Percentiles rank a stretch among this genome's conserved stretches.
Conservation (phyloP, 2,329 filamentous ascomycete species). For the Penicillium sp. region DNA sequence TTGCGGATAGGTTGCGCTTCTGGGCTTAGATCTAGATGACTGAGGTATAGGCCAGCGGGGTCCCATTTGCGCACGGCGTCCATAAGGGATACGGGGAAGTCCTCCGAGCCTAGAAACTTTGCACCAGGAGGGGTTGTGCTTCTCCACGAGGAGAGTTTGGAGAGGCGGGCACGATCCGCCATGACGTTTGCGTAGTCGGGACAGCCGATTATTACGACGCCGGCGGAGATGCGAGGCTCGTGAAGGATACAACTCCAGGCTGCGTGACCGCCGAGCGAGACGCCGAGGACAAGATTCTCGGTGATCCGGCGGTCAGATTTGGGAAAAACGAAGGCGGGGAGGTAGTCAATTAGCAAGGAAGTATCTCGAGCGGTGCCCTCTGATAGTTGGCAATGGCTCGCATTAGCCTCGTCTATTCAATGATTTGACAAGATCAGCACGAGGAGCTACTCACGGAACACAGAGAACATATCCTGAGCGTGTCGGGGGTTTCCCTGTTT, state of each 20-base stretch:
- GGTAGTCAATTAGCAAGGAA: conserved; percentile 73
- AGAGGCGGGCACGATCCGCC: conserved; percentile 74
- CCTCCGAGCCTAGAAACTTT: conserved; percentile 74
- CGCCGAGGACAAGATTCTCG: conserved; percentile 76
- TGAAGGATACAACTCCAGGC: conserved; percentile 82
- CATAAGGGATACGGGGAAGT: conserved; percentile 75
- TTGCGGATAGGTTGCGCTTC: conserved; percentile 34
- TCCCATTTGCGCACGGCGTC: conserved; percentile 69
- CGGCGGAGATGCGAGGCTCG: conserved; percentile 78
- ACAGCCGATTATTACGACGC: conserved; percentile 82
- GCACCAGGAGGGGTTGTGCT: conserved; percentile 59
- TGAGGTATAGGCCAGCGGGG: conserved; percentile 75
- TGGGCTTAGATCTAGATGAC: conserved; percentile 42
- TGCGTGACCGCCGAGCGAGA: conserved; percentile 85
- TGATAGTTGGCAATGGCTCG: conserved; percentile 25
- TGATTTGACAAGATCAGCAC: not conserved
- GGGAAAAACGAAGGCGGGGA: conserved; percentile 75
- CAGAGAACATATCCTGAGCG: conserved; percentile 89
- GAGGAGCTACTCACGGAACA: conserved; percentile 61
- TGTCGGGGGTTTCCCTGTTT: conserved; percentile 76
- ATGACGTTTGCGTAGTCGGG: conserved; percentile 86
- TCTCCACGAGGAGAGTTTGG: conserved; percentile 67
- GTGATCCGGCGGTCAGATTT: conserved; percentile 52
- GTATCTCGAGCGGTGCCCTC: conserved; percentile 76
- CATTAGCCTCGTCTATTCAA: not conserved